Conservation (phyloP, 1,284 basidiomycete species). For the Leccinum subrobustum region DNA sequence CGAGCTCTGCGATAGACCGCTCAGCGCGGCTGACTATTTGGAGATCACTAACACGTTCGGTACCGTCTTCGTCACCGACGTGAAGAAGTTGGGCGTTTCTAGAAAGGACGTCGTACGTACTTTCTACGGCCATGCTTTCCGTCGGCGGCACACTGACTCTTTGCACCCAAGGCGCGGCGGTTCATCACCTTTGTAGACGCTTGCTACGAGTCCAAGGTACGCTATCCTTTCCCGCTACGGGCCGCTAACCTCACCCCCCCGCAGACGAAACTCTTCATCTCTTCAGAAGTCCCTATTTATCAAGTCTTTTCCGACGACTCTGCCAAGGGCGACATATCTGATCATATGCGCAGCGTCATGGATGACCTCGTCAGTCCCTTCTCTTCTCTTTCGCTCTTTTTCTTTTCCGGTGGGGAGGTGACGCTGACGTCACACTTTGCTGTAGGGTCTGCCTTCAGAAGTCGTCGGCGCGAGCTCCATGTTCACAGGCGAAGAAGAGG, state of each 20-base stretch:
- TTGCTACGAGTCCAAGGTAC: slow-evolving; percentile 87
- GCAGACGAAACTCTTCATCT: slow-evolving; percentile 85
- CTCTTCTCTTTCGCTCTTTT: background rate
- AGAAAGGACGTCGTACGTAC: slow-evolving; percentile 79
- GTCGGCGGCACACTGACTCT: background rate
- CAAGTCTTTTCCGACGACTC: slow-evolving; percentile 81
- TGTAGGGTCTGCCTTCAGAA: slow-evolving; percentile 75
- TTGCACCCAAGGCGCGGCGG: slow-evolving; percentile 67
- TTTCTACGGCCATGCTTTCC: background rate
- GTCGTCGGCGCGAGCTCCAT: slow-evolving; percentile 80
- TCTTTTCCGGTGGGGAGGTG: background rate
- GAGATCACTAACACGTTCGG: slow-evolving; percentile 88
- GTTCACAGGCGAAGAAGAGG: slow-evolving; percentile 91
- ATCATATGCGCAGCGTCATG: slow-evolving; percentile 87
- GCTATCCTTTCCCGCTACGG: slow-evolving; percentile 5
- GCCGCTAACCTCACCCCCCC: background rate
- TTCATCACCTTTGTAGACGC: slow-evolving; percentile 99
- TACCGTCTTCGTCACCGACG: slow-evolving; percentile 86
- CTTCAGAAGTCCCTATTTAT: slow-evolving; percentile 87
- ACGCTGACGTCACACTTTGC: background rate
- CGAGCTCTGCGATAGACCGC: slow-evolving; percentile 86
- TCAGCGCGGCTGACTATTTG: slow-evolving; percentile 95
- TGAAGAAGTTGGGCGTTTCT: slow-evolving; percentile 86
- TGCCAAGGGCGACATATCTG: slow-evolving; percentile 51
- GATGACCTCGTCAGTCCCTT: slow-evolving; percentile 71